Evolutionary conservation across 1,284 basidiomycete genomes (phyloP), one percentile per base, ranked within the genome.

Genomic region (Microstroma glucosiphilum): DNA sequence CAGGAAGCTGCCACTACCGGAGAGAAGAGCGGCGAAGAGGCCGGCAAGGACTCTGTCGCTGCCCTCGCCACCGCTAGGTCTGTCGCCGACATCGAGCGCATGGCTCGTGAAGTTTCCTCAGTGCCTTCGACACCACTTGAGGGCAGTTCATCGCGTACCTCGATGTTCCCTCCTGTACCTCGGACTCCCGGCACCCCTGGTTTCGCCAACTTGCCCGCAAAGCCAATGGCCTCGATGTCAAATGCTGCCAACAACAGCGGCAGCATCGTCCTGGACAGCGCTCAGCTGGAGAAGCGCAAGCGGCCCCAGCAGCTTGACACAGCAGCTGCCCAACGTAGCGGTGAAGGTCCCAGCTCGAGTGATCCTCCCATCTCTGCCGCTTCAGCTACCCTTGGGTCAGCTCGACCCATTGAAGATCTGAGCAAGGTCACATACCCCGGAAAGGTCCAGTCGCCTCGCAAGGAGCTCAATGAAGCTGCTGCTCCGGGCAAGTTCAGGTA

Each of bases 401-500:
- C 75, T 56, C 85, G 86, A 54, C 84, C 86, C 63, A 96, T 98
- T 69, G 88, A 91, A 63, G 88, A 94, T 80, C 84, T 98, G 58
- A 84, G 83, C 49, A 82, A 85, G 60, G 85, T 97, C 56, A 81
- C 84, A 23, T 99, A 99, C 77, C 93, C 93, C 3, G 86, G 87
- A 62, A 86, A 89, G 54, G 85, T 93, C 79, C 84, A 85, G 79
- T 91, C 92, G 66, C 94, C 93, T 2, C 86, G 85, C 70, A 81
- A 88, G 8, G 90, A 91, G 73, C 87, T 97, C 72, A 97, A 96
- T 80, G 83, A 85, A 63, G 86, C 88, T 64, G 88, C 88, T 17
- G 77, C 81, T 64, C 88, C 89, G 74, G 92, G 93, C 73, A 94
- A 92, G 81, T 96, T 92, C 84, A 88, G 93, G 73, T 98, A 98